Base-by-base conservation (phyloP, 805 yeast species). In the Ogataea nonfermentans region DNA sequence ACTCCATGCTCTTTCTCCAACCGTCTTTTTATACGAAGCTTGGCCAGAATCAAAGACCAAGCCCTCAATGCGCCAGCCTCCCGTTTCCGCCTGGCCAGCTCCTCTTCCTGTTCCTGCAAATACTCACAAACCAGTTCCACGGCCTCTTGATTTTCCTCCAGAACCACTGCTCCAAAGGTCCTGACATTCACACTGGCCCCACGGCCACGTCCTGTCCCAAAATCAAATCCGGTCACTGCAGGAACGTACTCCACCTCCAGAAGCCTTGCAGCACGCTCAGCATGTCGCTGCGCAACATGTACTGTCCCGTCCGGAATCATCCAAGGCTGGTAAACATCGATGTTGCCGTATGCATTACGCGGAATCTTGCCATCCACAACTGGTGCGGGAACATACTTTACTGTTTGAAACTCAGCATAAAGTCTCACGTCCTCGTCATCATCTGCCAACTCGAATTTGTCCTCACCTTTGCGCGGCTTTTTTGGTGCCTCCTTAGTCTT, bases 201-300 rank as follows among this genome's bases (percentile, higher is more conserved):
- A 24, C 55, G 55, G 8, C 51, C 43, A 24, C 55, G 53, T 20
- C 68, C 59, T 29, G 63, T 61, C 20, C 70, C 73, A 62, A 85
- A 93, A 40, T 87, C 93, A 63, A 93, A 91, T 0, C 90, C 87
- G 2, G 82, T 81, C 2, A 89, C 90, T 0, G 97, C 98, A 33
- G 78, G 81, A 0, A 95, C 97, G 65, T 71, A 88, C 48, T 87
- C 95, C 6, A 91, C 71, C 0, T 74, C 78, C 9, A 90, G 52
- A 1, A 79, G 55, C 42, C 73, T 74, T 0, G 95, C 95, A 0
- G 98, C 96, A 33, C 69, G 70, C 26, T 74, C 78, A 0, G 84
- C 78, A 41, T 71, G 61, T 26, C 74, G 71, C 49, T 75, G 62
- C 5, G 71, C 65, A 5, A 89, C 63, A 38, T 86, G 74, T 9